phyloP scores from a whole-genome alignment of 2,329 filamentous ascomycete species.

The Bertia moriformis region DNA sequence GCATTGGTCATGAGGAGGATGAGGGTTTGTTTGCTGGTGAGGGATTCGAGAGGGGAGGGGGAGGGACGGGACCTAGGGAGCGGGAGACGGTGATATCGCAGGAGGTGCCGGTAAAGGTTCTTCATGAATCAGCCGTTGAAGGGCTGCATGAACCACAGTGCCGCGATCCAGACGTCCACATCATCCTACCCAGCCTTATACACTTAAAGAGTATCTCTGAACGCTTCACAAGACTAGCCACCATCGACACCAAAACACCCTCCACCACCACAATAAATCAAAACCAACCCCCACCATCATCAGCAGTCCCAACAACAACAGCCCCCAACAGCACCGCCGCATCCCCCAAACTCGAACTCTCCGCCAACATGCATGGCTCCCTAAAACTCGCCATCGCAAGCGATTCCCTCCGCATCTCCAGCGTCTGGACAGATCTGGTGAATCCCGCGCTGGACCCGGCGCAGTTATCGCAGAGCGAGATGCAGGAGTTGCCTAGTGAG shows the following conservation, averaged over 20 bases:
- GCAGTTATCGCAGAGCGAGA: conserved; percentile 33
- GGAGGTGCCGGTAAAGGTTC: conserved; percentile 50
- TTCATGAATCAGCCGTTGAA: conserved; percentile 40
- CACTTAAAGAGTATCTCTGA: conserved; percentile 54
- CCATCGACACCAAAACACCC: neutral
- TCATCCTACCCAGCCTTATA: conserved; percentile 43
- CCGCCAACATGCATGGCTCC: conserved; percentile 56
- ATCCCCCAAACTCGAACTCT: conserved; percentile 35
- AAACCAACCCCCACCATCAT: no score
- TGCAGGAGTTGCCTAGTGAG: conserved; percentile 43
- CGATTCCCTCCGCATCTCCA: conserved; percentile 47
- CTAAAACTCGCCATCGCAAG: conserved; percentile 42
- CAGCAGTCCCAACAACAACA: no score
- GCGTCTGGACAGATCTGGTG: conserved; percentile 45
- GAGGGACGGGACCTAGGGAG: conserved; percentile 9
- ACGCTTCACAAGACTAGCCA: conserved; percentile 43
- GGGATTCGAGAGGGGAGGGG: no score
- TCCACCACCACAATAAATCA: neutral
- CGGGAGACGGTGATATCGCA: conserved; percentile 40
- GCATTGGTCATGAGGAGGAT: neutral
- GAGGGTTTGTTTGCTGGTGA: no score
- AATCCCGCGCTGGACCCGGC: conserved; percentile 49
- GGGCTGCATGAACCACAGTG: conserved; percentile 48
- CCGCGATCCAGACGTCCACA: conserved; percentile 51
- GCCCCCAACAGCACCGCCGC: no score